phyloP scores from a whole-genome alignment of 768 basidiomycete species.

The Mycena haematopus region DNA sequence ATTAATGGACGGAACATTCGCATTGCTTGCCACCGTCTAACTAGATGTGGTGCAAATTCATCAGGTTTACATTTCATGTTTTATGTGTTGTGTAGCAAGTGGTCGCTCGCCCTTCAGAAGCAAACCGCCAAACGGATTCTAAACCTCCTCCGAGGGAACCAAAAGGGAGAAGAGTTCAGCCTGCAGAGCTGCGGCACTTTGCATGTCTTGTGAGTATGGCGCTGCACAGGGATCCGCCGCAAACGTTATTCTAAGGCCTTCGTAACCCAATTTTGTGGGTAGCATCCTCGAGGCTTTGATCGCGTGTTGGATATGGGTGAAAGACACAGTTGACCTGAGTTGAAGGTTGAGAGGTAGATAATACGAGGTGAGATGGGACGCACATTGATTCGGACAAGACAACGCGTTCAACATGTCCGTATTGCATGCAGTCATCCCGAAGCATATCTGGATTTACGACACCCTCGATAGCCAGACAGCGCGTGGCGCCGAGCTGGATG shows the following conservation, averaged over 20 bases:
- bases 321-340: constrained; percentile 7
- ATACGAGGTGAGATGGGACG: neutral
- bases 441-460: constrained; percentile 9
- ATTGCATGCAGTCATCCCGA: neutral
- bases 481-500: constrained; percentile 14
- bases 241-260: constrained; percentile 3
- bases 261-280: neutral
- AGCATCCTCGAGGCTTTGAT: constrained; percentile 2
- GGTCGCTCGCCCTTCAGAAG: too few species aligned
- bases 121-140: neutral
- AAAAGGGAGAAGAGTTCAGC: constrained; percentile 10
- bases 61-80: neutral
- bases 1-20: too few species aligned
- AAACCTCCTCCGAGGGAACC: neutral
- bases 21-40: too few species aligned
- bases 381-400: constrained; percentile 4
- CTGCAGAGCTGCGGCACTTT: neutral
- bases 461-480: constrained; percentile 13
- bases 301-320: neutral
- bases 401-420: constrained; percentile 11
- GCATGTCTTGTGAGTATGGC: neutral
- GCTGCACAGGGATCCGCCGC: constrained; percentile 6
- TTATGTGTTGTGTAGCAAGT: neutral
- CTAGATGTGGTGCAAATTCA: too few species aligned
- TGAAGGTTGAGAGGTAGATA: neutral